A percentile compares a stretch with the other conserved stretches of the same genome.
Evolutionary conservation across 768 basidiomycete genomes (phyloP).

Genomic region (Cantharellus cinnabarinus): DNA sequence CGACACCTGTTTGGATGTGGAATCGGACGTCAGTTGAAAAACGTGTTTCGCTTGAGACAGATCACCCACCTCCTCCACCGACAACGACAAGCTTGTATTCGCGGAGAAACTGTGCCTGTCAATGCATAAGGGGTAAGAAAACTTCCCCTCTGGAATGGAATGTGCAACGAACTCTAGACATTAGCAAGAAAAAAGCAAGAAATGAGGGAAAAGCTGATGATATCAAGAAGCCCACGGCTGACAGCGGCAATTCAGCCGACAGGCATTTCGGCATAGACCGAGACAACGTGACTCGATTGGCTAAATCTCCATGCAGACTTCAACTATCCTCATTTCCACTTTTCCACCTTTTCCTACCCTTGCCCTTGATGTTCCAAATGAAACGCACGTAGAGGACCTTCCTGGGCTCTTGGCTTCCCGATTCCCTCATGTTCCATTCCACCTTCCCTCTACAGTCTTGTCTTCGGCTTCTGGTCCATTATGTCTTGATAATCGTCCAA

Average conservation of each 20-base stretch:
- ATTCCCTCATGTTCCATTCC: conserved; percentile 27
- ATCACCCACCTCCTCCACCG: conserved; percentile 71
- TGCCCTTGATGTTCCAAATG: conserved; percentile 25
- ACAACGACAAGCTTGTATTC: conserved; percentile 99
- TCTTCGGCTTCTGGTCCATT: conserved; percentile 11
- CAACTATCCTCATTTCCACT: conserved; percentile 34
- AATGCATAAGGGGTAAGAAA: background rate
- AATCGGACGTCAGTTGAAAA: background rate
- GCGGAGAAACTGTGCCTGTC: conserved; percentile 68
- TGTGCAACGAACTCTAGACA: no score
- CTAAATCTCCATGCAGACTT: background rate
- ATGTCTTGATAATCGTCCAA: conserved; percentile 4
- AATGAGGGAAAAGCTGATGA: no score
- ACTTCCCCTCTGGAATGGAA: background rate
- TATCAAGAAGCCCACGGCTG: no score
- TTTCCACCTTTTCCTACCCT: conserved; percentile 42
- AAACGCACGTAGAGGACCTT: conserved; percentile 23
- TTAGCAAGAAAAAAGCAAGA: no score
- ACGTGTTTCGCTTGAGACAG: background rate
- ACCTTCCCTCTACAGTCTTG: conserved; percentile 24
- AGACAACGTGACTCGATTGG: background rate
- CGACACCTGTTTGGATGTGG: conserved; percentile 26
- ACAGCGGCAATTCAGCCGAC: background rate
- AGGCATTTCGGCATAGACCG: background rate
- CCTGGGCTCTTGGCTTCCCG: conserved; percentile 25